These are phyloP conservation scores for Kwoniella dejecticola DNA, from an alignment of 768 basidiomycete genomes.

Conservation along the genomic window DNA sequence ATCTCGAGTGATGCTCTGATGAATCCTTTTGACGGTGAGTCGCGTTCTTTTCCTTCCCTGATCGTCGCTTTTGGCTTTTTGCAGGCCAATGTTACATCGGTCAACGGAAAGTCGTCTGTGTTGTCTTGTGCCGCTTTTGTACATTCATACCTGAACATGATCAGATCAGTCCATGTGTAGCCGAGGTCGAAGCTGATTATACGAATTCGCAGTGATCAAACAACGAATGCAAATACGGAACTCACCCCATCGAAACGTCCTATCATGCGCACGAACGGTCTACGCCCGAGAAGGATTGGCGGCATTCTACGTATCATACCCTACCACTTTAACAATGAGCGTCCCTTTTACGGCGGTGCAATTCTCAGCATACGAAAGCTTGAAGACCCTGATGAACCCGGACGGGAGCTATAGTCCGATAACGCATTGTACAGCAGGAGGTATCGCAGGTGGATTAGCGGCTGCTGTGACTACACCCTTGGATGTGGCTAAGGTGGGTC, in stretches of 20 bases:
- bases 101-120: too few relatives aligned
- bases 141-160: too few relatives aligned
- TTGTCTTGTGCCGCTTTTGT: too few relatives aligned
- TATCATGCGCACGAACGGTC: conserved; percentile 80
- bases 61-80: too few relatives aligned
- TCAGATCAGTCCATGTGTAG: conserved; percentile 99
- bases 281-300: conserved; percentile 79
- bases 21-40: conserved; percentile 98
- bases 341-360: conserved; percentile 98
- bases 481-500: conserved; percentile 79
- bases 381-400: conserved; percentile 85
- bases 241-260: conserved; percentile 83
- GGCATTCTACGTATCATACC: conserved; percentile 98
- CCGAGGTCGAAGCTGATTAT: conserved; percentile 59
- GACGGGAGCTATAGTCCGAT: conserved; percentile 83
- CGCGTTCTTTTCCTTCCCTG: too few relatives aligned
- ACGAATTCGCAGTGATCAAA: conserved; percentile 75
- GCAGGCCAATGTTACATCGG: too few relatives aligned
- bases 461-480: conserved; percentile 94
- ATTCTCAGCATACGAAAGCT: conserved; percentile 91
- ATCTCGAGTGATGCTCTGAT: conserved; percentile 95
- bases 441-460: conserved; percentile 87
- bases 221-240: conserved; percentile 98
- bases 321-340: conserved; percentile 92
- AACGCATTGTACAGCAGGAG: conserved; percentile 89